Base-by-base conservation (phyloP, 495 filamentous ascomycete species). In the Podospora tetraspora region DNA sequence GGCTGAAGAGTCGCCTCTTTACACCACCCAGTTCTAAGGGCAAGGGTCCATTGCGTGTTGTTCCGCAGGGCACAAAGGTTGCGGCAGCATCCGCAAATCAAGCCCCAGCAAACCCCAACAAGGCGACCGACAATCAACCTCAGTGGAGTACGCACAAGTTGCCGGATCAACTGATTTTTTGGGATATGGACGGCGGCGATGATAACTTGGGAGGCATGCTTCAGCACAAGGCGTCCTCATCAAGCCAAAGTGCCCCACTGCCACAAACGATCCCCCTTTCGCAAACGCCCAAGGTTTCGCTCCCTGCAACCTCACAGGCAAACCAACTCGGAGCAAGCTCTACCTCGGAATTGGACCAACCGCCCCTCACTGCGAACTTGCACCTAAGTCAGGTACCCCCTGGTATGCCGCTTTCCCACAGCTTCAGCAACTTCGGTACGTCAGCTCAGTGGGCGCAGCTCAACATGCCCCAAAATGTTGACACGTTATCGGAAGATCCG, bases 1-100 rank as follows among this genome's bases (percentile, higher is more conserved):
- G 85, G 85, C 70, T 87, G 10, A 64, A 76, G 4, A 67, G 64
- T 0, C 65, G 67, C 2, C 62, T 74, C 16, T 34, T 34, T 9
- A n/a, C 27, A 19, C 61, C 58, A 3, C 23, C 9, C 9, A 27
- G 22, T 52, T 2, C 8, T 22, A 64, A 64, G 63, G 30, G 21
- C 23, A 63, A 57, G 13, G 3, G 29, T 23, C 27, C 56, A 11
- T 61, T 7, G 22, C 25, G 7, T 4, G 21, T n/a, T n/a, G 30
- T 11, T 52, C 21, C 27, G 43, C 19, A n/a, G 43, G 16, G 3
- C 43, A 2, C 43, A n/a, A 52, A 7, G 19, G 43, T n/a, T n/a
- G 7, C 43, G 16, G 16, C 43, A n/a, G 43, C 16, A 52, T 8
- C 43, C 2, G 43, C 5, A 2, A 2, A 5, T 16, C 16, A 3